Evolutionary conservation across 2,329 filamentous ascomycete species (phyloP), one percentile per base, ranked within the genome.

Genomic region (Penicillium oxalicum): DNA sequence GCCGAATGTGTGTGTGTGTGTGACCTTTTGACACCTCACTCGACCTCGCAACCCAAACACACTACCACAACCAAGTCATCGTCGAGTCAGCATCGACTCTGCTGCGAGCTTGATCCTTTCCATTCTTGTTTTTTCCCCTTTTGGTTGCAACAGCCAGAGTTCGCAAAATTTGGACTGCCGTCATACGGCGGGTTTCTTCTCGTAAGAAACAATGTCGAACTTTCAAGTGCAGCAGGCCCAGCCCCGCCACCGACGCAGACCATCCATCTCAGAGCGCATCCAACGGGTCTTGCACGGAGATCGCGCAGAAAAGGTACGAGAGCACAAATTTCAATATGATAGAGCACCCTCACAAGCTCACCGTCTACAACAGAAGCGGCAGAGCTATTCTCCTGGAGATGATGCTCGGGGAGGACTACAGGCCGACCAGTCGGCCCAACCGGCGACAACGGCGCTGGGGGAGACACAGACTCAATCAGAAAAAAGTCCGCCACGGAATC

Each of bases 241-340:
- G 29, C 29, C 54, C 56, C 53, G 57, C 55, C 45, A 49, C 40
- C 44, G 33, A 43, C 56, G 57, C 25, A 49, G 55, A 57, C 58
- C 58, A 29, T 60, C 58, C 35, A 52, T 60, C 44, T 54, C 58
- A 4, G 51, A 52, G 27, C 56, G 56, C 25, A 49, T 60, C 25
- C 55, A 58, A 13, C 58, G 58, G 7, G 55, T 54, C 5, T 49
- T 60, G 25, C 45, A 47, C 40, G 49, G 45, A 24, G 55, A 57
- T 49, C 51, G 51, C 29, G 48, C 49, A 24, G 48, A 51, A 13
- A 55, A 57, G 43, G 57, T 58, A 51, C 37, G 46, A 18, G 18
- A 18, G 18, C 18, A 18, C 18, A 18, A 18, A 18, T 8, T 9
- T 5, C 25, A 3, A 5, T 11, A 6, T 32, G n/a, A 40, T 3